A percentile compares a stretch with the other conserved stretches of the same genome.
These are phyloP conservation scores for Phaffomyces thermotolerans DNA, from an alignment of 805 yeast species.

Conservation along the genomic window DNA sequence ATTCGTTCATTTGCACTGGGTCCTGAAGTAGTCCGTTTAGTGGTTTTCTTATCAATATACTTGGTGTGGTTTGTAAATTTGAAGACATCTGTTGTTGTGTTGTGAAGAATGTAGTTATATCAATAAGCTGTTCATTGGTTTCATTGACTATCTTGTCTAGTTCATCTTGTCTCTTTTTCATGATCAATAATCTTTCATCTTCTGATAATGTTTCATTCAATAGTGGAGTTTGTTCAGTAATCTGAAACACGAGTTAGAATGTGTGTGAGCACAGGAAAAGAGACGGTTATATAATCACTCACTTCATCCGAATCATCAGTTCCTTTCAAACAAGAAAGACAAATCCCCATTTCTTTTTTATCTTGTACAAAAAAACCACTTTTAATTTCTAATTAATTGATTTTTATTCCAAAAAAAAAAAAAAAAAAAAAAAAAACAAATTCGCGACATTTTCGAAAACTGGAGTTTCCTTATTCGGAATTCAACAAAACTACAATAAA, in stretches of 20 bases:
- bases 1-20: neutral
- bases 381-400: no score
- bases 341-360: conserved; percentile 35
- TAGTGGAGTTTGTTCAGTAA: conserved; percentile 31
- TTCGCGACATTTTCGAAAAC: neutral
- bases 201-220: conserved; percentile 16
- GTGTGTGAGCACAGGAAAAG: neutral
- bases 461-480: conserved; percentile 11
- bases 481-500: no score
- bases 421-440: neutral
- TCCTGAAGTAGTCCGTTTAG: conserved; percentile 10
- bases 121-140: conserved; percentile 22
- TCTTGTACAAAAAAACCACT: no score
- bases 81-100: neutral
- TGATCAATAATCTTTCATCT: conserved; percentile 17
- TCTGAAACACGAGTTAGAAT: conserved; percentile 23
- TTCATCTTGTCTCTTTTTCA: conserved; percentile 36
- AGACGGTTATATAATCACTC: conserved; percentile 9
- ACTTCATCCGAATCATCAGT: conserved; percentile 34
- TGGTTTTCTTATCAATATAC: conserved; percentile 6
- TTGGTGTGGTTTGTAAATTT: neutral
- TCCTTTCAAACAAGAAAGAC: conserved; percentile 37
- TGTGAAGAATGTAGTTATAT: conserved; percentile 20
- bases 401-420: no score
- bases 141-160: conserved; percentile 40